Base-by-base conservation (phyloP, 73 alveolate species). In the Paramecium octaurelia region DNA sequence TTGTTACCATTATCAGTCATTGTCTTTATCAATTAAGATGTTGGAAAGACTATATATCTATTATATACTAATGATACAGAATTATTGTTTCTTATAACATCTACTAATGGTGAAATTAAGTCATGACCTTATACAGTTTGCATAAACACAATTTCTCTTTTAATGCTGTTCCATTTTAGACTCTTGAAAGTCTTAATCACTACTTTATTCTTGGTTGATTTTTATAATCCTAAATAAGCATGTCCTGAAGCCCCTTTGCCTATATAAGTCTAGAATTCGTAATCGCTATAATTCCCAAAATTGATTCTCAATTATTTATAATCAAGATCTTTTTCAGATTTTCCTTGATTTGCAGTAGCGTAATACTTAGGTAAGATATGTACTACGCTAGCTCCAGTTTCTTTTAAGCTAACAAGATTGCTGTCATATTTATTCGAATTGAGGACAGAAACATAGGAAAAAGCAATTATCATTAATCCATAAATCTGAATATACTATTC, bases 191-290 rank as follows among this genome's bases (percentile, higher is more conserved):
- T 73, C 59, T 73, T 73, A 12, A 73, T 73, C 21, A 73, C 87
- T 8, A 73, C 87, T 20, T 73, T 73, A 34, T 73, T 40, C 18
- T 73, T 73, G n/a, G 87, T 73, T 29, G 87, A 73, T 21, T 43
- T 34, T 24, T 73, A 36, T 43, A 34, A 8, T 40, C 87, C 87
- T 36, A 73, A 73, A 73, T 73, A 73, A 35, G 87, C 87, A 36
- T 73, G 59, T 5, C 87, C 87, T 73, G 87, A 73, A 12, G 87
- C 87, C 8, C 87, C 87, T 73, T 73, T 73, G 31, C 87, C 87
- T 29, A 73, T 73, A 36, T 36, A 73, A 2, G 27, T n/a, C 31
- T 73, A 14, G 20, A 73, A 34, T 35, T 73, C 59, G 40, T 73
- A 73, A 73, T 73, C 87, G 18, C 60, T 36, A 35, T 31, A 31